Evolutionary conservation across 768 basidiomycete genomes (phyloP), one percentile per base, ranked within the genome.

Genomic region (Steccherinum ochraceum): DNA sequence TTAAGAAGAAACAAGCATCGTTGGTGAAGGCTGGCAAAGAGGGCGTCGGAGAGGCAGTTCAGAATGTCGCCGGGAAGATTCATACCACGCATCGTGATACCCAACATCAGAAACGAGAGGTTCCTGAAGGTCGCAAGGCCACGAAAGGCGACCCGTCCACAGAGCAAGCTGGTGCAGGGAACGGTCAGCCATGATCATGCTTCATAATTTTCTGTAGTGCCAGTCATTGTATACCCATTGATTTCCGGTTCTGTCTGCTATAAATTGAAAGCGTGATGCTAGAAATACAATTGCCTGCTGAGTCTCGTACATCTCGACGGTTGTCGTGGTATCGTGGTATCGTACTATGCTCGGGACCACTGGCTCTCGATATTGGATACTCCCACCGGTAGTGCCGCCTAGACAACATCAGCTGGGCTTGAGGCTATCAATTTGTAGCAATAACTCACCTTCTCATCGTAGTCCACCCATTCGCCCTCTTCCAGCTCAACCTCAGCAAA

Each of bases 381-480:
- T 10, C 83, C 75, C 13, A 93, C 89, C 3, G 88, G 84, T 13
- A 77, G 64, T 18, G 72, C 70, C 12, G 76, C 73, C 88, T 86
- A 52, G 24, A 23, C 5, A 53, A 27, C 25, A 49, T 50, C 48
- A 43, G 3, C 47, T 27, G 35, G n/a, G 25, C 7, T 19, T 27
- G 26, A 35, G 7, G 10, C 11, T 12, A 13, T 12, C 20, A 20
- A 19, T 24, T 13, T 11, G 25, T 48, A 27, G 20, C 12, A 27
- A 45, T 51, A 16, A 19, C 68, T 41, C 54, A 85, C 92, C 78
- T 93, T 91, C 65, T 95, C 92, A 57, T 95, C 92, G 57, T 95
- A 95, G 59, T 93, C 92, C 12, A 73, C 79, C 93, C 93, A 95
- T 63, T 84, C 81, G 2, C 73, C 78, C 23, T 84, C 81, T 1